Conservation (phyloP, 495 filamentous ascomycete genomes). For the Hypoxylon crocopeplum region DNA sequence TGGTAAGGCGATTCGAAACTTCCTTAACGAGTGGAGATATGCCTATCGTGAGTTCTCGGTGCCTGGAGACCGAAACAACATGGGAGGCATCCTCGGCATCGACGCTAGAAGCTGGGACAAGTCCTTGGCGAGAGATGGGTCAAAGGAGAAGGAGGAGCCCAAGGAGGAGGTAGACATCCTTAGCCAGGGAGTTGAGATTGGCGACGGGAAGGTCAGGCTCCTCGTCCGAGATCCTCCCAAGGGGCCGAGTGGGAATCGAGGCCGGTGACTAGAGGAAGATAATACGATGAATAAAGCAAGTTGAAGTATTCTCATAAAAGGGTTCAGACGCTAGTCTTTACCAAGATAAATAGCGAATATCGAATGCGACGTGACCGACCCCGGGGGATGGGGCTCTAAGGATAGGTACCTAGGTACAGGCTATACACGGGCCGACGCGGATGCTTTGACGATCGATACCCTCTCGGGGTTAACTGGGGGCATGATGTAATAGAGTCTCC, state of each 20-base stretch:
- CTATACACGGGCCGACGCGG: conserved; percentile 17
- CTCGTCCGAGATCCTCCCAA: conserved; percentile 63
- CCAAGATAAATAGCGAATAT: not conserved
- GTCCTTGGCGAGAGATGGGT: conserved; percentile 58
- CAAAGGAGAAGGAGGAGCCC: conserved; percentile 56
- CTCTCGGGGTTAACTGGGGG: not conserved
- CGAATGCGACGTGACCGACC: not conserved
- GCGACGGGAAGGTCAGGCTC: conserved; percentile 65
- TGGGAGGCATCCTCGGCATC: conserved; percentile 93
- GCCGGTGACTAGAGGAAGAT: conserved; percentile 42
- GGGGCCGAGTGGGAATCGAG: conserved; percentile 51
- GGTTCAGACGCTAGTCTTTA: not conserved
- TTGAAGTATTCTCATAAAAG: conserved; percentile 28
- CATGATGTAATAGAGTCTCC: conserved; percentile 20
- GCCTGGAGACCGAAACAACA: conserved; percentile 85
- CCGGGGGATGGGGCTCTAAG: conserved; percentile 1
- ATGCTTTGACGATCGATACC: not conserved
- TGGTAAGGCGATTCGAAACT: conserved; percentile 88
- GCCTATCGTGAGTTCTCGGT: conserved; percentile 96
- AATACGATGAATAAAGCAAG: conserved; percentile 34
- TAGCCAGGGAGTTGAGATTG: conserved; percentile 64
- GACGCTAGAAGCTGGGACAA: conserved; percentile 91
- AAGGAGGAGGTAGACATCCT: conserved; percentile 66
- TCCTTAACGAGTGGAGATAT: conserved; percentile 95
- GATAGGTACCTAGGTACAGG: too few species aligned